These are phyloP conservation scores for Trypanosoma melophagium DNA, from an alignment of 208 protist species.

Conservation along the genomic window DNA sequence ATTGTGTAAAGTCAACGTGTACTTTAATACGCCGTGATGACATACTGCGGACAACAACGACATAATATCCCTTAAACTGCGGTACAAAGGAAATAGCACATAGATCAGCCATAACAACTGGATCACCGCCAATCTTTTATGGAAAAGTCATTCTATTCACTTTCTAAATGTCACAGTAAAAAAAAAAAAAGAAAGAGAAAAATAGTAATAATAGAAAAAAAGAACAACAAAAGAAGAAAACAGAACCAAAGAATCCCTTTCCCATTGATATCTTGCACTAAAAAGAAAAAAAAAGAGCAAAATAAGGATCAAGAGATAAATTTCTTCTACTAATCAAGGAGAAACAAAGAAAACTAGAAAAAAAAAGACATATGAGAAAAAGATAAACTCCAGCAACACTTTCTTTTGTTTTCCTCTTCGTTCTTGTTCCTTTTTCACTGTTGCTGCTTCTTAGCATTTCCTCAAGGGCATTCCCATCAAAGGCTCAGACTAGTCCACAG, in stretches of 20 bases:
- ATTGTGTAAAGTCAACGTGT: conserved; percentile 4
- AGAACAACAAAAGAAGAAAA: background rate
- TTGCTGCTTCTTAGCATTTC: too few species aligned
- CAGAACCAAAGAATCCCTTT: too few species aligned
- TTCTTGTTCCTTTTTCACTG: too few species aligned
- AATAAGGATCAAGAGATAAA: too few species aligned
- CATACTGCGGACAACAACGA: conserved; percentile 1
- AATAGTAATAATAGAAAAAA: too few species aligned
- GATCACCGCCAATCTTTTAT: conserved; percentile 7
- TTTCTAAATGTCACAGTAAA: too few species aligned
- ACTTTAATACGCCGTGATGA: conserved; percentile 10
- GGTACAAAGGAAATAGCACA: conserved; percentile 16
- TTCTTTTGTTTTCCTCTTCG: background rate
- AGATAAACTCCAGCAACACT: background rate
- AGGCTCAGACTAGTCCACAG: too few species aligned
- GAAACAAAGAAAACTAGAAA: conserved; percentile 7
- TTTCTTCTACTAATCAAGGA: too few species aligned
- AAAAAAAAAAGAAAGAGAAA: too few species aligned
- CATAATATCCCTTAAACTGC: background rate
- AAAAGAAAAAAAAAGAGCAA: conserved; percentile 17
- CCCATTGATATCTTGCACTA: background rate
- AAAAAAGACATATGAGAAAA: conserved; percentile 5
- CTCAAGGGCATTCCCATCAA: too few species aligned
- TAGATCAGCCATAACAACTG: conserved; percentile 11
- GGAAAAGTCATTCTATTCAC: conserved; percentile 15